Evolutionary conservation across 2,329 filamentous ascomycete species (phyloP).

Genomic region (Neurospora sp.): DNA sequence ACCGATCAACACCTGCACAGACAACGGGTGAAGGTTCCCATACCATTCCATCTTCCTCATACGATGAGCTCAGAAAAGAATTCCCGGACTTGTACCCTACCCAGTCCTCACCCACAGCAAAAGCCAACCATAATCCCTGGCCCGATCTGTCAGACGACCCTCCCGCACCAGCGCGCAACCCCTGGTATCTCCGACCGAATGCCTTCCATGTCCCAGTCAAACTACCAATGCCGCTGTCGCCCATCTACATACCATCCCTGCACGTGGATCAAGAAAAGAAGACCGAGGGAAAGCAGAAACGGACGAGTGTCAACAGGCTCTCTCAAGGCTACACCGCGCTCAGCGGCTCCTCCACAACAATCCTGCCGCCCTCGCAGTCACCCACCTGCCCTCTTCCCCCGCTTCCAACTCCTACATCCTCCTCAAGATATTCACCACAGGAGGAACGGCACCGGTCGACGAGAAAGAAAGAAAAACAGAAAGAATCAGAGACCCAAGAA

Average conservation of each 20-base stretch:
- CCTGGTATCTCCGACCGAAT: constrained; percentile 10
- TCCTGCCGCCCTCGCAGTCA: background rate
- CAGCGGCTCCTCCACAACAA: background rate
- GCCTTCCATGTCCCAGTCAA: background rate
- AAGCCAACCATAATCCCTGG: constrained; percentile 11
- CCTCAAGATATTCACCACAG: background rate
- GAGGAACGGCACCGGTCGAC: background rate
- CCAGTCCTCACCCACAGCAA: background rate
- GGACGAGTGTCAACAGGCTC: background rate
- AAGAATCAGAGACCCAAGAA: background rate
- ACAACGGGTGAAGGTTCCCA: background rate
- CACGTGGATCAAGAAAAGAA: background rate
- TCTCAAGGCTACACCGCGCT: background rate
- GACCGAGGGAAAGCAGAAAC: background rate
- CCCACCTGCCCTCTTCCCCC: background rate
- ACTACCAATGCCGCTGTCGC: background rate
- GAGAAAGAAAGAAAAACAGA: background rate
- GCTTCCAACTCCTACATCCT: background rate
- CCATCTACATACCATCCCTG: background rate
- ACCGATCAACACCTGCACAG: background rate
- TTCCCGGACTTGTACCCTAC: background rate
- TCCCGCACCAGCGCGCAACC: constrained; percentile 7
- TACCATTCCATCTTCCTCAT: background rate
- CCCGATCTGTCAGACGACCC: constrained; percentile 12
- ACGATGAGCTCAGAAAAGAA: background rate